Evolutionary conservation across 1,284 basidiomycete genomes (phyloP), one percentile per base, ranked within the genome.

Genomic region (Naganishia cerealis): DNA sequence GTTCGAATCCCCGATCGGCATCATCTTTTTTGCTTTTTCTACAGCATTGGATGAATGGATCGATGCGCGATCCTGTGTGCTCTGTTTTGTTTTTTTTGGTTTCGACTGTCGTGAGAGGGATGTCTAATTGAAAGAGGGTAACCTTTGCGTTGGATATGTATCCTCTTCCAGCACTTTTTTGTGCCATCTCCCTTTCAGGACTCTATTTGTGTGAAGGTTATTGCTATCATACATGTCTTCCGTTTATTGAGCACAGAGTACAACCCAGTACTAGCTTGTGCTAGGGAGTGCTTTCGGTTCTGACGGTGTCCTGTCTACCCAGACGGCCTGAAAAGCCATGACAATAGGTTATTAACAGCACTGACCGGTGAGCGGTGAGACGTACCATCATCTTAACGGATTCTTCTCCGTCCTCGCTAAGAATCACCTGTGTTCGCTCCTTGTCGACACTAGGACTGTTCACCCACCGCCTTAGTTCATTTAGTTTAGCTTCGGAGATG

Each of bases 381-480:
- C 72, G 58, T 43, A 87, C 89, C 81, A 81, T 83, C 82, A 86
- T 86, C 57, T 85, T 85, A 18, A 85, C 73, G 39, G 77, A 82
- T 75, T 89, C 88, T 67, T 87, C 83, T 0, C 88, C 89, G 29
- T 86, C 83, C 70, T 87, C 81, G 29, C 82, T 83, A 33, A 85
- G 82, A 21, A 79, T 81, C 71, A 83, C 82, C 54, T 82, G 80
- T 18, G 82, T 82, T 40, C 84, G 83, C 2, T 81, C 81, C 52
- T 83, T 83, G 46, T 85, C 83, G 8, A 90, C 82, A 75, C 87
- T 90, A 4, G 89, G 89, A 66, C 86, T 89, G 76, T 85, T 92
- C 72, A 92, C 85, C 78, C 84, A 86, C 57, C 83, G 80, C 38
- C 86, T 82, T 33, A 94, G 73, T 15, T 78, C 83, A 59, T 86